Evolutionary conservation across 2,329 filamentous ascomycete species (phyloP), one percentile per base, ranked within the genome.

Genomic region (Cladosporium phlei): DNA sequence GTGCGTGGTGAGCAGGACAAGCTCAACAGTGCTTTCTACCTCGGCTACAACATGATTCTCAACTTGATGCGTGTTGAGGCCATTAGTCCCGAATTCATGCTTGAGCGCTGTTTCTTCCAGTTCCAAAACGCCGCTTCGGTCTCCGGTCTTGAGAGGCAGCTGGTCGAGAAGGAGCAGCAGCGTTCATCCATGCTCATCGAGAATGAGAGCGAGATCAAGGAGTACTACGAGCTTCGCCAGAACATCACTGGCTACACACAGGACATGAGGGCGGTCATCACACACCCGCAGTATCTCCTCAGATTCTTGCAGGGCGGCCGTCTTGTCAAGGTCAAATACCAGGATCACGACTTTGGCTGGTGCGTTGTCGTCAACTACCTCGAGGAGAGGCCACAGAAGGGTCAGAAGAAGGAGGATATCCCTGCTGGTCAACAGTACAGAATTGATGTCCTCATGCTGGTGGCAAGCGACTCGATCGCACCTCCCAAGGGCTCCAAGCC

Each of bases 21-120:
- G 56, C 82, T 98, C 22, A 97, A 97, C 69, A 97, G 93, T 3
- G 93, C 93, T 1, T 98, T 98, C 70, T 88, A 98, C 65, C 78
- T 98, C 12, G 90, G 93, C 24, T 98, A 98, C 75, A 98, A 98
- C 72, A 98, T 98, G 93, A 88, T 98, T 62, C 76, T 98, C 48
- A 98, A 98, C 63, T 71, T 98, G 51, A 84, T 97, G 67, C 80
- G 93, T 68, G 91, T 98, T n/a, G 93, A 98, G 65, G 91, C 89
- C n/a, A 95, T 98, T 40, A 97, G 90, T 7, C 93, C 94, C 2
- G 91, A 98, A 60, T 97, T 88, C 62, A 98, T 98, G 93, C 75
- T 98, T n/a, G 90, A 97, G 71, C 81, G 86, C 56, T 98, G 93
- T 63, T 98, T 98, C 72, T 94, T 88, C 67, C 93, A 98, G 67